Evolutionary conservation across 2,329 filamentous ascomycete genomes (phyloP), one percentile per base, ranked within the genome.

Genomic region (Onygenales sp.): DNA sequence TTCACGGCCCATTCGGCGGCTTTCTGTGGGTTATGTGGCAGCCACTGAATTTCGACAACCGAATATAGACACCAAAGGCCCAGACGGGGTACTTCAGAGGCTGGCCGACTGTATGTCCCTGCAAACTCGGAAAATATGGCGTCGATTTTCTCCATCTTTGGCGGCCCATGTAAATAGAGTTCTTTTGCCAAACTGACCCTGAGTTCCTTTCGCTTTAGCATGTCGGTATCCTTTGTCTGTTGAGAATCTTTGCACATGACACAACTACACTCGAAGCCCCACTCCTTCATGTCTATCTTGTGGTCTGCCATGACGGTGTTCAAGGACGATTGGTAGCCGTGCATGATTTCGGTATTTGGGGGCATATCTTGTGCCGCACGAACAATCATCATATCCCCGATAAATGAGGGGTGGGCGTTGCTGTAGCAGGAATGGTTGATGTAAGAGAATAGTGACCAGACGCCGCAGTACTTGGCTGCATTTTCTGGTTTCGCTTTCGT

Each of bases 321-420:
- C 14, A 14, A 14, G 14, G 14, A 14, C 14, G 14, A 14, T 14
- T 14, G 14, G 14, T 14, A 14, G 14, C 14, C 14, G 14, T 14
- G 14, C 14, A 14, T 14, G 14, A 14, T 14, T 14, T 14, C 14
- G 14, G 14, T 14, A 14, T 14, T 14, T 14, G 72, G 57, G 0
- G 67, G 57, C 0, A 82, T 61, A 43, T 78, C 70, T 8, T 58
- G 59, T 0, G 70, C 63, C 0, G 79, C 78, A 7, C 76, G 75
- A 21, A 81, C 50, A 7, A 81, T 69, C 57, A 72, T 68, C 67
- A 82, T 71, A 58, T 83, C 78, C 2, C 79, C 78, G 39, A 82
- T 77, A 59, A 80, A 81, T 1, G 71, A 63, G 13, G 75, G 75
- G 0, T 54, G 55, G 14, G 71, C 72, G 57, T 80, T 82, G 8